Percentiles rank a stretch among this genome's conserved stretches.
Conservation (phyloP, 148 eudicot genomes). For the Rheum nobile region DNA sequence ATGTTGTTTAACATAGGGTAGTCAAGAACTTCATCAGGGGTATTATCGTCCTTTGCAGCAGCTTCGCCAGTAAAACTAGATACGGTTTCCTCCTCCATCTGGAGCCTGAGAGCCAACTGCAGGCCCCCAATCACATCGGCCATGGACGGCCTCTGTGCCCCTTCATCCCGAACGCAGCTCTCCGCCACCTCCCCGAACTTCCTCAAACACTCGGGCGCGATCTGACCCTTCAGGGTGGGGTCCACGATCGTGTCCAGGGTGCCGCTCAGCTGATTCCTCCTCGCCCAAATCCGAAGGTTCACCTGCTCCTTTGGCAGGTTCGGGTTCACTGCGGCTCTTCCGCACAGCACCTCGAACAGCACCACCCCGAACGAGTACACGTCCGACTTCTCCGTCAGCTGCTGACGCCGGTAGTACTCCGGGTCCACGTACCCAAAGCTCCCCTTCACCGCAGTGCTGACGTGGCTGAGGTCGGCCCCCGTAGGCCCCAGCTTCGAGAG, state of each 20-base stretch:
- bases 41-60: too few species aligned
- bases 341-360: constrained; percentile 42
- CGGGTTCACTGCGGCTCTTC: constrained; percentile 16
- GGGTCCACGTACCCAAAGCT: constrained; percentile 43
- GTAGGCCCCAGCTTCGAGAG: not conserved
- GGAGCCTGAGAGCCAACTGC: constrained; percentile 28
- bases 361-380: constrained; percentile 49
- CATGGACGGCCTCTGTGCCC: constrained; percentile 33
- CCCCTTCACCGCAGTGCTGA: constrained; percentile 41
- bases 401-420: constrained; percentile 25
- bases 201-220: constrained; percentile 28
- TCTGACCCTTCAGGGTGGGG: constrained; percentile 22
- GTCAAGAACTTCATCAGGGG: too few species aligned
- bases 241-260: constrained; percentile 28
- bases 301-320: constrained; percentile 23
- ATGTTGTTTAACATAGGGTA: not conserved
- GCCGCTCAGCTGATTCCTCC: constrained; percentile 15
- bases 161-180: constrained; percentile 22
- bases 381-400: constrained; percentile 35
- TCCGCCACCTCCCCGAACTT: constrained; percentile 27
- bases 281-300: constrained; percentile 33
- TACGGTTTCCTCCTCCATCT: constrained; percentile 17
- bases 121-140: constrained; percentile 31
- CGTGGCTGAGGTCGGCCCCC: constrained; percentile 3
- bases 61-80: not conserved